Percentiles rank a stretch among this genome's conserved stretches.
phyloP scores from a whole-genome alignment of 176 grass and related monocot species.

The Carex cristatella region DNA sequence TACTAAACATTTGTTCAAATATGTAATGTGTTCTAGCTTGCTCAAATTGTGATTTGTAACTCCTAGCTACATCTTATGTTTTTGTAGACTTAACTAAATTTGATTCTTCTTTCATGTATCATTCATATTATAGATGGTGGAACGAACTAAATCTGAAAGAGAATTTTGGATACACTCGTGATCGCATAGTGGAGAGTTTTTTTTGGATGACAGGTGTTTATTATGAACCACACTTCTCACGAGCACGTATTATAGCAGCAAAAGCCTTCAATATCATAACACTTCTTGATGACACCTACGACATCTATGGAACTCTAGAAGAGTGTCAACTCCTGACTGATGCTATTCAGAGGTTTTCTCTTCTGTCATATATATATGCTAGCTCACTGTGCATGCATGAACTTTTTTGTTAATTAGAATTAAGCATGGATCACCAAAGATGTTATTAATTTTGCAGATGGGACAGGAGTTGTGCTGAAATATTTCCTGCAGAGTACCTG shows the following conservation, averaged over 20 bases:
- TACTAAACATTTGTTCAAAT: too few relatives aligned
- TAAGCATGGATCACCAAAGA: too few relatives aligned
- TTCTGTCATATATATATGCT: too few relatives aligned
- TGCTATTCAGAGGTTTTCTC: constrained; percentile 34
- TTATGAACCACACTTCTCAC: constrained; percentile 29
- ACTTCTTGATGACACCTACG: constrained; percentile 34
- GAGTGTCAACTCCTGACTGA: constrained; percentile 29
- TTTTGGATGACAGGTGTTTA: constrained; percentile 16
- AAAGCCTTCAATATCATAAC: constrained; percentile 34
- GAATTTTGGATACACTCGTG: constrained; percentile 23
- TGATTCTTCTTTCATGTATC: not conserved
- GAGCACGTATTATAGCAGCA: constrained; percentile 33
- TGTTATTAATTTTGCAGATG: too few relatives aligned
- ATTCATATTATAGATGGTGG: constrained; percentile 30
- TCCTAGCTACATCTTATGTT: not conserved
- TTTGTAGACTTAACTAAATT: not conserved
- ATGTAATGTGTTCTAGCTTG: too few relatives aligned
- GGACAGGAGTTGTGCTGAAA: too few relatives aligned
- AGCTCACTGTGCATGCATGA: too few relatives aligned
- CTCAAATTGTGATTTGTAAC: too few relatives aligned
- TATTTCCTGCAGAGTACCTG: too few relatives aligned
- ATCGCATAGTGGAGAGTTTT: constrained; percentile 38
- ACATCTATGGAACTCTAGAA: constrained; percentile 32
- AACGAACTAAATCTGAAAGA: constrained; percentile 26
- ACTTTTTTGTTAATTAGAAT: too few relatives aligned